Percentiles rank a stretch among this genome's conserved stretches.
These are phyloP conservation scores for Gautieria morchelliformis DNA, from an alignment of 768 basidiomycete species.

Conservation along the genomic window DNA sequence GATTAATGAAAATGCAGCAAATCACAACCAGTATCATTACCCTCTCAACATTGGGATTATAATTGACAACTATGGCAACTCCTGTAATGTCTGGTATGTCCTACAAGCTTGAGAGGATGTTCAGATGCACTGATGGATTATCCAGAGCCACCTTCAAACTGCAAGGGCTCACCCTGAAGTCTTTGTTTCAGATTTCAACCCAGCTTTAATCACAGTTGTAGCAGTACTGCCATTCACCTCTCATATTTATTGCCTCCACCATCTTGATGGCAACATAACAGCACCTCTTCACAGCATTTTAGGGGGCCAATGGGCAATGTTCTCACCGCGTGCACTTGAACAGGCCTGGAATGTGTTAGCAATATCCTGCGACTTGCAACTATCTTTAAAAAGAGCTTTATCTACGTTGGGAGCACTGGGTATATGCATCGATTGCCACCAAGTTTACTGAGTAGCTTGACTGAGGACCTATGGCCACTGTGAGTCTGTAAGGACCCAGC, in stretches of 20 bases:
- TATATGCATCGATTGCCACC: no score
- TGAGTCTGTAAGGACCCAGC: no score
- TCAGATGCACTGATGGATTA: constrained; percentile 16
- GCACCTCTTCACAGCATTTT: constrained; percentile 10
- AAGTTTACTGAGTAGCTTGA: no score
- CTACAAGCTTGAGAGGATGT: constrained; percentile 18
- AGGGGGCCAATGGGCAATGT: constrained; percentile 2
- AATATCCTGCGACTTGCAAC: no score
- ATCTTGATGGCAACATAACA: constrained; percentile 22
- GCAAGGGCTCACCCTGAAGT: constrained; percentile 13
- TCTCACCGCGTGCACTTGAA: no score
- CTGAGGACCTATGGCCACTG: no score
- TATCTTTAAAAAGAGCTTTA: no score
- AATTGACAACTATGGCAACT: neutral
- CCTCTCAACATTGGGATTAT: no score
- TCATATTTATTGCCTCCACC: constrained; percentile 24
- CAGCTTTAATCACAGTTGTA: constrained; percentile 15
- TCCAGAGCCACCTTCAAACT: constrained; percentile 16
- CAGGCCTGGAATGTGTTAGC: no score
- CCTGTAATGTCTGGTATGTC: constrained; percentile 15
- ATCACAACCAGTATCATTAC: constrained; percentile 3
- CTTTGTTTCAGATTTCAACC: constrained; percentile 17
- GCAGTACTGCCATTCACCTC: constrained; percentile 15
- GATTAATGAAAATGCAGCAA: constrained; percentile 2
- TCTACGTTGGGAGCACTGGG: no score